Percentiles rank a stretch among this genome's conserved stretches.
phyloP scores from a whole-genome alignment of 139 green algal species.

The Chlamydomonas schloesseri region DNA sequence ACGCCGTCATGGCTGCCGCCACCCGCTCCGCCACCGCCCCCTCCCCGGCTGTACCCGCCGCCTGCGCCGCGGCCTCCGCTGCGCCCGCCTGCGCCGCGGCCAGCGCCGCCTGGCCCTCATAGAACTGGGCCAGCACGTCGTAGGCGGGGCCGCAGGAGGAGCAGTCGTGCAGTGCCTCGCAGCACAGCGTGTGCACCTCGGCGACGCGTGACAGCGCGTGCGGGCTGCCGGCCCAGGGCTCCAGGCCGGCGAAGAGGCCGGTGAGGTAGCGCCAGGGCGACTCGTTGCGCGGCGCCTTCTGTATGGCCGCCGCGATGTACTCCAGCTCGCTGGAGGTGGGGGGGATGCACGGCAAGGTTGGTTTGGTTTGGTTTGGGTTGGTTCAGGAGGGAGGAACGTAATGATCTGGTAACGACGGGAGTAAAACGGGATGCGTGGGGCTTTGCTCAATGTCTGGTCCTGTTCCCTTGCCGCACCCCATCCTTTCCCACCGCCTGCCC shows the following conservation, averaged over 20 bases:
- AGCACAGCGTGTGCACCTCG: slow-evolving; percentile 59
- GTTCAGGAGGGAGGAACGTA: neutral
- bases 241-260: slow-evolving; percentile 59
- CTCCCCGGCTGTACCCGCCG: no score
- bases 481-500: no score
- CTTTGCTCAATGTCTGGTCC: no score
- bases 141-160: slow-evolving; percentile 63
- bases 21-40: neutral
- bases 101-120: slow-evolving; percentile 33
- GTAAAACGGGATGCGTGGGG: no score
- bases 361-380: no score
- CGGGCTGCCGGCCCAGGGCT: slow-evolving; percentile 17
- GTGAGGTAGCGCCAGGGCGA: slow-evolving; percentile 80
- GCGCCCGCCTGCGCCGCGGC: neutral
- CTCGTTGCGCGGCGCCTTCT: slow-evolving; percentile 72
- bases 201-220: neutral
- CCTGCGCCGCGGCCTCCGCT: neutral
- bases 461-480: no score
- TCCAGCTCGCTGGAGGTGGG: slow-evolving; percentile 56
- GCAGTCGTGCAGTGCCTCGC: slow-evolving; percentile 55
- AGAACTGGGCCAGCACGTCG: slow-evolving; percentile 61
- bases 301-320: slow-evolving; percentile 56
- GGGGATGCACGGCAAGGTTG: no score
- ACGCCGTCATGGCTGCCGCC: neutral
- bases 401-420: no score